Evolutionary conservation across 176 grass and related monocot species (phyloP), one percentile per base, ranked within the genome.

Genomic region (Carex cristatella): DNA sequence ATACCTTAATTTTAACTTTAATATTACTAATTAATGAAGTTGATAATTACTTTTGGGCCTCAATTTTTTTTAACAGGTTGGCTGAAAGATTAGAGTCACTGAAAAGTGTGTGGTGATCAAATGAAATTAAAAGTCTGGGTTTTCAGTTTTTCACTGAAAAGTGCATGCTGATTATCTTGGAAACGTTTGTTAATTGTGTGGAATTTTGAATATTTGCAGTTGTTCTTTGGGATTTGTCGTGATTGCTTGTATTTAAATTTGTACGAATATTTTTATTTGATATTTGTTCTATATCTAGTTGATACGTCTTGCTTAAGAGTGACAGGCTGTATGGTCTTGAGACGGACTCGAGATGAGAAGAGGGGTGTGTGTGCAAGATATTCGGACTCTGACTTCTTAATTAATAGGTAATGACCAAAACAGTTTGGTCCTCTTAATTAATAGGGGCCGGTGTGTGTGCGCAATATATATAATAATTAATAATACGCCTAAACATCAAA

Each of bases 51-150:
- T 19, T 74, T 28, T 10, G 44, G 16, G 9, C 51, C 8, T 74
- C 8, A 74, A 74, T 74, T 74, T 74, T 13, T 74, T 74, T 74
- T 13, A 3, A 49, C 70, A 74, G 70, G 70, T 74, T 74, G 70
- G n/a, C 4, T 74, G 70, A 74, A 74, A 31, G 30, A 74, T 73
- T 40, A 23, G 44, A 4, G 42, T 48, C 58, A 12, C 10, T 48
- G 70, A 51, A 49, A 74, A 28, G 69, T 19, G 15, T 51, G 8
- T 49, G 70, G 8, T 12, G n/a, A 12, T 11, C 27, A 0, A 28
- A 51, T 74, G 18, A 74, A 49, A 27, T 0, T 12, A 28, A 27
- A 49, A 51, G 27, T 74, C 16, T 74, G 40, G 42, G 4, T 49
- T 51, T 74, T 51, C 16, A 19, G 23, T 23, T 48, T 73, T 73